Base-by-base conservation (phyloP, 1,284 basidiomycete species). In the Ustilago sp. region DNA sequence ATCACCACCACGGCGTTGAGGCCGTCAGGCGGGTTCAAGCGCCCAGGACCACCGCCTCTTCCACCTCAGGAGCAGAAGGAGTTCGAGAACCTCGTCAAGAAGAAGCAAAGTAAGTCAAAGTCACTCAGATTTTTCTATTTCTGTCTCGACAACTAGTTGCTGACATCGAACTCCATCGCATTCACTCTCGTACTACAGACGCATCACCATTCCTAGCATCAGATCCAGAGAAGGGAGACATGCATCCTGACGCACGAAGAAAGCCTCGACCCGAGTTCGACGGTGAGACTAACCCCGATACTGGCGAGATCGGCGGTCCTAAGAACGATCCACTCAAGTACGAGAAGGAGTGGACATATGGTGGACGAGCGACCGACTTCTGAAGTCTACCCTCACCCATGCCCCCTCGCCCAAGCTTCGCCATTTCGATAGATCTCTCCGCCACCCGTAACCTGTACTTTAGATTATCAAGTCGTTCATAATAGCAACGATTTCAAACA, bases 241-340 rank as follows among this genome's bases (percentile, higher is more conserved):
- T 84, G 41, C 87, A 88, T 65, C 87, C 87, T 0, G 87, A 88
- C 56, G 83, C 85, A 15, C 72, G 86, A n/a, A 58, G 68, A 15
- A 82, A 81, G 56, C 86, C 87, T 0, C 66, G 69, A 45, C 83
- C 86, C 1, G 88, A 89, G 54, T 90, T 90, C 61, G 87, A 89
- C 60, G 89, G 89, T 5, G 89, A 90, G 9, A 78, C 81, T 0
- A 90, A 90, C 80, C 89, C 89, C 3, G 80, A 80, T 19, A 90
- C 89, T 36, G 89, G 89, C 17, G 89, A 90, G 78, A 76, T 87
- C 8, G 89, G 89, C 0, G 89, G 89, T 0, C 89, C 89, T 1
- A 90, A 90, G 83, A 86, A 86, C 19, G 89, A 90, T 78, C 89
- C 89, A 19, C 86, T 90, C 63, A 83, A 69, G 34, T 85, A 84